Base-by-base conservation (phyloP, 352 stramenopile genomes). In the Blastocystis sp. region DNA sequence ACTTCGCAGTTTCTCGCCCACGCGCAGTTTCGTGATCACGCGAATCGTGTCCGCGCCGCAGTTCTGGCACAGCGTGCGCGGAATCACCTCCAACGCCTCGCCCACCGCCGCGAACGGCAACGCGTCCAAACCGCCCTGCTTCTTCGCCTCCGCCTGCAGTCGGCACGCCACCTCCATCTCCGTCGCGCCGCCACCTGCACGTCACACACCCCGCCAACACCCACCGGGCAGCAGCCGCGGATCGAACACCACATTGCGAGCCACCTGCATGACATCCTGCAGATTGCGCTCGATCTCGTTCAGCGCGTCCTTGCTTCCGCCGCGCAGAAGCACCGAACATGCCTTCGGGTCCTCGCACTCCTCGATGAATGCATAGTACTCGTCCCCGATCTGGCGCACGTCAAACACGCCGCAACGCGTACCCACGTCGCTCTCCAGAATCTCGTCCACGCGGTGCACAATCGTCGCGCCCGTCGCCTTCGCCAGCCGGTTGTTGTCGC, bases 211-310 rank as follows among this genome's bases (percentile, higher is more conserved):
- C 19, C 42, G 24, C 19, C 17, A 19, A 76, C 19, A 76, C 19
- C 17, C 42, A 38, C 80, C 96, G 0, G 96, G 96, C 52, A 99
- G 92, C 57, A 99, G 92, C 82, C 96, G 93, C 52, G 95, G 95
- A 92, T 99, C 96, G 88, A 98, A 98, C 61, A 99, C 95, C 3
- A 99, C 95, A 91, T 99, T 99, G 57, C 96, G 94, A 43, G 98
- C 96, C 52, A 99, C 97, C 92, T 98, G 95, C 96, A 99, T 98
- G 65, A 96, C 97, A 92, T 99, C 97, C 89, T 97, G 94, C 42
- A 99, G 92, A 91, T 99, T 99, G 87, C 97, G 93, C 92, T 99
- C 97, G 81, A 99, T 94, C 92, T 99, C 97, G 92, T 99, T 99
- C 64, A 99, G 93, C 38, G 99, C 96, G 92, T 99, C 97, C 91